phyloP scores from a whole-genome alignment of 306 rosid species.

The Fragaria vesca region DNA sequence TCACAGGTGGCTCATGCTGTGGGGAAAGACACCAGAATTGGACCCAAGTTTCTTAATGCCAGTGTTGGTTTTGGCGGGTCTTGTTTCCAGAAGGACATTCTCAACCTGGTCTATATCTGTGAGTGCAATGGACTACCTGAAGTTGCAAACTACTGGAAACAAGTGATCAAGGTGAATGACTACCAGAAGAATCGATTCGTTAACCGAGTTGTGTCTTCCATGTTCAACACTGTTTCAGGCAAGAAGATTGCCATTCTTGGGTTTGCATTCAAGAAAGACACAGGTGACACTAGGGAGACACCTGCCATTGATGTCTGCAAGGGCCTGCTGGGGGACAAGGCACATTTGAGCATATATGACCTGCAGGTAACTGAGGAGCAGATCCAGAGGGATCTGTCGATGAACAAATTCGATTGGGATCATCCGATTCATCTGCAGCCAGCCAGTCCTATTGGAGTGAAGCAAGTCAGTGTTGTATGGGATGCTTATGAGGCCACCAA shows the following conservation, averaged over 20 bases:
- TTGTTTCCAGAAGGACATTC: constrained; percentile 82
- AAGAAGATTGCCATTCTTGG: constrained; percentile 78
- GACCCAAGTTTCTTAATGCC: constrained; percentile 62
- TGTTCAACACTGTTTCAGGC: constrained; percentile 82
- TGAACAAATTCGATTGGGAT: constrained; percentile 56
- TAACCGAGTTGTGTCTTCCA: constrained; percentile 64
- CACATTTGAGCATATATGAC: constrained; percentile 67
- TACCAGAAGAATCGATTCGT: constrained; percentile 80
- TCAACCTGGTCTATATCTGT: constrained; percentile 73
- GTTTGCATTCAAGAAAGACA: constrained; percentile 81
- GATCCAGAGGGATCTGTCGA: constrained; percentile 57
- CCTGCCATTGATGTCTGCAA: constrained; percentile 86
- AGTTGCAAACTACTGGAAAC: constrained; percentile 80
- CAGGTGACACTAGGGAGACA: constrained; percentile 79
- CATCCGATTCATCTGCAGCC: constrained; percentile 56
- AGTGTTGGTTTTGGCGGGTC: constrained; percentile 96
- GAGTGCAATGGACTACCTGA: constrained; percentile 74
- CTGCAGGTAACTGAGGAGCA: constrained; percentile 59
- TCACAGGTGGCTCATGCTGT: constrained; percentile 66
- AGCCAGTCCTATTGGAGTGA: constrained; percentile 30
- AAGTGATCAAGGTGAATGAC: constrained; percentile 75
- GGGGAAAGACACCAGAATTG: constrained; percentile 69
- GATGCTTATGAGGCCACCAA: constrained; percentile 65
- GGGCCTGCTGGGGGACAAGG: constrained; percentile 68
- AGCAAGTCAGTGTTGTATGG: constrained; percentile 48